Evolutionary conservation across 2,329 filamentous ascomycete species (phyloP).

Genomic region (Phaeosphaeria sp.): DNA sequence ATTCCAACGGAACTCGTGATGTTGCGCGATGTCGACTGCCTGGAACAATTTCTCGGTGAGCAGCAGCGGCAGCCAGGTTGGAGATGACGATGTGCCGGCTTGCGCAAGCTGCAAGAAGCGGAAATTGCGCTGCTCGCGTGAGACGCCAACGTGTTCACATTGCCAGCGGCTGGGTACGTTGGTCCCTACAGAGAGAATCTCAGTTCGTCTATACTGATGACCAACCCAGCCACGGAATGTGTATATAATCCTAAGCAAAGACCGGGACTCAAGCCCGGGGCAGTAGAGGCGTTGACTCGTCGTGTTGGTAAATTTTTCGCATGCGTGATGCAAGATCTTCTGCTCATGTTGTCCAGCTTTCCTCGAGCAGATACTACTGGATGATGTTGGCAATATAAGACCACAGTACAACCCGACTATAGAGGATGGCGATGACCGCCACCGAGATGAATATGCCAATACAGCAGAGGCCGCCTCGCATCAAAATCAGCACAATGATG

Average conservation of each 20-base stretch:
- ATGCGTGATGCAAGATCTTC: not conserved
- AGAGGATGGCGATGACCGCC: not conserved
- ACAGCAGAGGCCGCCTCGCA: not conserved
- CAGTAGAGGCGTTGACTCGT: constrained; percentile 41
- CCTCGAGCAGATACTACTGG: constrained; percentile 38
- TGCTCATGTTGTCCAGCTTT: constrained; percentile 32
- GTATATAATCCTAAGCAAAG: constrained; percentile 42
- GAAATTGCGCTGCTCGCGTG: constrained; percentile 41
- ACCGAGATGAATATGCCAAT: not conserved
- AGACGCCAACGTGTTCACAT: constrained; percentile 40
- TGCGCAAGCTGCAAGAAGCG: constrained; percentile 42
- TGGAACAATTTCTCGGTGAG: constrained; percentile 43
- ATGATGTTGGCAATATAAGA: constrained; percentile 32
- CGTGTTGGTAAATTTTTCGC: constrained; percentile 33
- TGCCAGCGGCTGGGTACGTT: constrained; percentile 40
- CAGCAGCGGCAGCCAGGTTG: constrained; percentile 27
- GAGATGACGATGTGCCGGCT: constrained; percentile 38
- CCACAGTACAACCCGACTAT: constrained; percentile 24
- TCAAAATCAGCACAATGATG: constrained; percentile 1
- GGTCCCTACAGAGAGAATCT: not conserved
- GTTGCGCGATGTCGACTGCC: constrained; percentile 38
- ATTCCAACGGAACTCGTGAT: constrained; percentile 24
- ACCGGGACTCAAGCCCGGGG: constrained; percentile 40
- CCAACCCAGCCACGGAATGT: constrained; percentile 31
- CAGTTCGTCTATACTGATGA: constrained; percentile 12